These are phyloP conservation scores for Leishmania gerbilli DNA, from an alignment of 208 protist species.

Conservation along the genomic window DNA sequence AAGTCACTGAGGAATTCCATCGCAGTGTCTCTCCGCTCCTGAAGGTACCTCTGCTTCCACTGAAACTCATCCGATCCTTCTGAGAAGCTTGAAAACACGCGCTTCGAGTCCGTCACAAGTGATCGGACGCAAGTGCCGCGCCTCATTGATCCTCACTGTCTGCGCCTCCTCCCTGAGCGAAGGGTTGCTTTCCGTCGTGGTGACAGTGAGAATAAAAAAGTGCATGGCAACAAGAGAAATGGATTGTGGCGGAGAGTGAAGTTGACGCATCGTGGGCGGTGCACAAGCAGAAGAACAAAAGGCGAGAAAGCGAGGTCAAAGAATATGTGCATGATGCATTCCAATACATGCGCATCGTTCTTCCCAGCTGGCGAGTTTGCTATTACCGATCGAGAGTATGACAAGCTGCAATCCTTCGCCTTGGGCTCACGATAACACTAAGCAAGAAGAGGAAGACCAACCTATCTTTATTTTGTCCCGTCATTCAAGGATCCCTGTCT, in stretches of 20 bases:
- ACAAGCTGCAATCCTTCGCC: background rate
- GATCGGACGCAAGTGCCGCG: background rate
- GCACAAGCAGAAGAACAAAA: background rate
- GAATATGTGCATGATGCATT: background rate
- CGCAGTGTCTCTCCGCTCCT: slow-evolving; percentile 63
- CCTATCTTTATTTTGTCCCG: too few species aligned
- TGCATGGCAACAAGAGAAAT: background rate
- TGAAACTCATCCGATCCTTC: slow-evolving; percentile 60
- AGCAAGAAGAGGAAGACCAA: background rate
- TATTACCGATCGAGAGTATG: too few species aligned
- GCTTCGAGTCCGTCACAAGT: background rate
- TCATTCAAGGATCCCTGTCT: background rate
- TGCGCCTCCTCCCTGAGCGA: background rate
- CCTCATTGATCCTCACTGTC: slow-evolving; percentile 2
- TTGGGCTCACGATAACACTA: background rate
- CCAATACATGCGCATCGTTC: too few species aligned
- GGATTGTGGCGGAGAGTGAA: background rate
- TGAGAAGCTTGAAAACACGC: slow-evolving; percentile 16
- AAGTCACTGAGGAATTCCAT: slow-evolving; percentile 73
- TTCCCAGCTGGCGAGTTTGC: background rate
- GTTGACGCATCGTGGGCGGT: background rate
- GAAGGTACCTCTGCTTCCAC: slow-evolving; percentile 73
- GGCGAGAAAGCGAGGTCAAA: background rate
- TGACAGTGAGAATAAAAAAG: slow-evolving; percentile 12
- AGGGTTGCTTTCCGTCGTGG: background rate